Evolutionary conservation across 768 basidiomycete species (phyloP), one percentile per base, ranked within the genome.

Genomic region (Boletus pseudopeckii): DNA sequence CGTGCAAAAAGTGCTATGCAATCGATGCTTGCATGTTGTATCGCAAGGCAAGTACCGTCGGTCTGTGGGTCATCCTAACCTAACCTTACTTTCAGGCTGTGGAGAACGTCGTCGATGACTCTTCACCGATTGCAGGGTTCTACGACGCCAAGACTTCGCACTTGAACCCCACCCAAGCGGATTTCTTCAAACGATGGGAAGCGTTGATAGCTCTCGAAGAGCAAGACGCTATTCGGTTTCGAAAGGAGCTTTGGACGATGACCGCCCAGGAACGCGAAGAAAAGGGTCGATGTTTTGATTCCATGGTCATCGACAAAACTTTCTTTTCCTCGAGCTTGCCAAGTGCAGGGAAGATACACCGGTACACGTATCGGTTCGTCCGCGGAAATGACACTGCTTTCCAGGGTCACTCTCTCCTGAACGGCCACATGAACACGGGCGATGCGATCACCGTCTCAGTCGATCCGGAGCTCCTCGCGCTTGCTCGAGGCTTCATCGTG

Each of bases 151-250:
- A 90, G 71, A 95, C 92, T 0, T 80, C 82, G 0, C 94, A 98
- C 64, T 75, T 99, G 33, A 88, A 85, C 0, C 69, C 76, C 0
- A 22, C 66, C 0, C 91, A 96, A 41, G 69, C 76, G 0, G 77
- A 76, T 1, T 98, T 98, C 71, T 98, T 97, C 77, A 83, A 83
- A 63, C 78, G 82, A 60, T 99, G 97, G 97, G 97, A 99, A 65
- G 72, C 77, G 3, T 77, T 98, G 15, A 77, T 98, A 52, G 78
- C 91, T 2, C 65, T 85, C 5, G 97, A 99, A 68, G 97, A 98
- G 66, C 85, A 87, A 53, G 95, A 97, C 58, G 74, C 90, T 14
- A 72, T 86, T 10, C 80, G 90, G 18, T 94, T 92, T 74, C 84
- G 84, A 66, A 90, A 89, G 59, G 95, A 99, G 62, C 75, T 98